These are phyloP conservation scores for Pseudonectria foliicola DNA, from an alignment of 2,329 filamentous ascomycete species.

Conservation along the genomic window DNA sequence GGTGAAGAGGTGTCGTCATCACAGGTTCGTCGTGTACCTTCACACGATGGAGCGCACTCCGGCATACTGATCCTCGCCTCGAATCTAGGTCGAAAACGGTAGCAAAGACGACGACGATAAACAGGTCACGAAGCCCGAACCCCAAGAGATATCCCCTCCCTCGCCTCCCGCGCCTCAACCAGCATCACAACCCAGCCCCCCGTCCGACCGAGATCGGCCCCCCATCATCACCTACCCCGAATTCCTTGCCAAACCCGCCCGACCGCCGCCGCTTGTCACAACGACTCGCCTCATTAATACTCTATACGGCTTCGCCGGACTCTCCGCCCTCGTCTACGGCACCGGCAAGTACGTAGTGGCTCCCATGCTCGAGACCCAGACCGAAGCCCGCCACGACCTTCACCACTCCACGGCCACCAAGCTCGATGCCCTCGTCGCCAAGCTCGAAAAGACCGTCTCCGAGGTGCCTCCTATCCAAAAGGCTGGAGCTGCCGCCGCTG, in stretches of 20 bases:
- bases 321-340: conserved; percentile 62
- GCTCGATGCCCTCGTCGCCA: conserved; percentile 39
- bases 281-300: conserved; percentile 51
- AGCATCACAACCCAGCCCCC: conserved; percentile 20
- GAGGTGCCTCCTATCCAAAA: conserved; percentile 42
- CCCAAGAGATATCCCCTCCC: neutral
- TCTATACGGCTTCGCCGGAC: conserved; percentile 49
- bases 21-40: conserved; percentile 10
- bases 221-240: conserved; percentile 66
- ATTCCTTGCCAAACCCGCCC: conserved; percentile 52
- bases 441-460: conserved; percentile 53
- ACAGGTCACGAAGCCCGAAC: neutral
- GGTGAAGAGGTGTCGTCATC: conserved; percentile 13
- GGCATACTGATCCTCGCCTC: conserved; percentile 1
- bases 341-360: conserved; percentile 61
- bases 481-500: conserved; percentile 7
- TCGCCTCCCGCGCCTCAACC: conserved; percentile 12
- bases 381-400: conserved; percentile 45
- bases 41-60: too few relatives aligned
- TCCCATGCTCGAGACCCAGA: conserved; percentile 50
- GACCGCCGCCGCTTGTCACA: conserved; percentile 56
- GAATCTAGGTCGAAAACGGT: conserved; percentile 1
- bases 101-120: conserved; percentile 4
- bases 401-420: conserved; percentile 40
- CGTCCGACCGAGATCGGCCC: conserved; percentile 34